These are phyloP conservation scores for Anisodus acutangulus DNA, from an alignment of 257 asterid species.

Conservation along the genomic window DNA sequence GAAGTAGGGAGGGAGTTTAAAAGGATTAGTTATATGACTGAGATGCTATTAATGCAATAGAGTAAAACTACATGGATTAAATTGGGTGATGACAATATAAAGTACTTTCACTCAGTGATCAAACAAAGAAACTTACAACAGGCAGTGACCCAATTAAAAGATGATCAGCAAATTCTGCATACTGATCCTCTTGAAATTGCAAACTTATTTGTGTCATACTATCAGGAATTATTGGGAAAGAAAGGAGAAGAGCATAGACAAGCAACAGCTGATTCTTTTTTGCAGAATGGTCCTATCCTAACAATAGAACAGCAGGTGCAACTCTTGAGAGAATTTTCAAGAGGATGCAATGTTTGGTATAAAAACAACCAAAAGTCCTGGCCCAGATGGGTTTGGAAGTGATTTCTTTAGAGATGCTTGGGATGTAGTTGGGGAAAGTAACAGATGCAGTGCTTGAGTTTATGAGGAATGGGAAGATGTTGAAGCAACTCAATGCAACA, in stretches of 20 bases:
- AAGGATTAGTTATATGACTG: neutral
- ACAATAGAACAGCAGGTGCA: too few relatives aligned
- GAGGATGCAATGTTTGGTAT: too few relatives aligned
- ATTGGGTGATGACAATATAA: neutral
- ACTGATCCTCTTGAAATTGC: neutral
- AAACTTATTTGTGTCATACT: neutral
- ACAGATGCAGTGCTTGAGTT: neutral
- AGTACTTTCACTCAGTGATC: neutral
- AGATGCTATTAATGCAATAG: too few relatives aligned
- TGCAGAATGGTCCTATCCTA: neutral
- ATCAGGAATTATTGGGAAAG: neutral
- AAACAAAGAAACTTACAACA: neutral
- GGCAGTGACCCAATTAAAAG: neutral
- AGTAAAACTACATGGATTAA: too few relatives aligned
- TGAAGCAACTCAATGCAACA: too few relatives aligned
- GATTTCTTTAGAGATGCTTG: neutral
- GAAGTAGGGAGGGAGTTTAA: neutral
- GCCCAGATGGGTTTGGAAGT: neutral
- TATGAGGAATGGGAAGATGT: too few relatives aligned
- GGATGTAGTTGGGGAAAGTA: neutral
- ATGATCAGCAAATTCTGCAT: neutral
- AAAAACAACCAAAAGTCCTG: too few relatives aligned
- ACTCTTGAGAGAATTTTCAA: too few relatives aligned
- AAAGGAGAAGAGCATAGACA: neutral
- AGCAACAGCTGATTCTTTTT: neutral